Percentiles rank a stretch among this genome's conserved stretches.
Conservation (phyloP, 768 basidiomycete species). For the Phylloporus scabripes region DNA sequence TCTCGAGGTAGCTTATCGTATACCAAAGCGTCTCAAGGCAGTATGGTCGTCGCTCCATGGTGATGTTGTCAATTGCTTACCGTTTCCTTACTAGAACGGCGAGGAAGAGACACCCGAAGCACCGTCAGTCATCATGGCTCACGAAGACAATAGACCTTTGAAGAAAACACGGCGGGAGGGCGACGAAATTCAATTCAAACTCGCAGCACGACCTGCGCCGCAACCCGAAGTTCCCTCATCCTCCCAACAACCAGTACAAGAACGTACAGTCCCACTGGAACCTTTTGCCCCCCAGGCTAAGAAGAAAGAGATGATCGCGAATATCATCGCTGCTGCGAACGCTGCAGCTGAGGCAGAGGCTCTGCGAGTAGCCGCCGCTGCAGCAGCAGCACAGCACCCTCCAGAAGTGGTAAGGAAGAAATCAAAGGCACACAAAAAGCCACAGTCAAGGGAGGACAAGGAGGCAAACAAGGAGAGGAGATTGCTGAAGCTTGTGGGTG, state of each 20-base stretch:
- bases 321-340: constrained; percentile 39
- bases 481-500: constrained; percentile 75
- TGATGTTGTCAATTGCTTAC: not conserved
- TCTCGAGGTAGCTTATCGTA: constrained; percentile 75
- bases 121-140: constrained; percentile 14
- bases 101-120: constrained; percentile 25
- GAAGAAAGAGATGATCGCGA: constrained; percentile 32
- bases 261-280: not conserved
- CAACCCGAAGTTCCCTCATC: not conserved
- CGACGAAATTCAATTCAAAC: constrained; percentile 22
- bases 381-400: constrained; percentile 9
- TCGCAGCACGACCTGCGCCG: not conserved
- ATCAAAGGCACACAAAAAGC: constrained; percentile 34
- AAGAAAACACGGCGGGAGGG: constrained; percentile 30
- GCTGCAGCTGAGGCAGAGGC: constrained; percentile 33
- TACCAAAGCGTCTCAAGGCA: constrained; percentile 64
- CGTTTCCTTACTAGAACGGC: constrained; percentile 20
- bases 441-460: constrained; percentile 49
- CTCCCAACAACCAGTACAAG: not conserved
- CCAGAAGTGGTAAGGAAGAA: constrained; percentile 22
- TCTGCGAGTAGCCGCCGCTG: constrained; percentile 22
- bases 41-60: constrained; percentile 22
- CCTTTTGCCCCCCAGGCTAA: not conserved
- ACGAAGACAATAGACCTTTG: constrained; percentile 28
- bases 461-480: constrained; percentile 76